Conservation (phyloP, 2,329 filamentous ascomycete genomes). For the Aureobasidium sp. region DNA sequence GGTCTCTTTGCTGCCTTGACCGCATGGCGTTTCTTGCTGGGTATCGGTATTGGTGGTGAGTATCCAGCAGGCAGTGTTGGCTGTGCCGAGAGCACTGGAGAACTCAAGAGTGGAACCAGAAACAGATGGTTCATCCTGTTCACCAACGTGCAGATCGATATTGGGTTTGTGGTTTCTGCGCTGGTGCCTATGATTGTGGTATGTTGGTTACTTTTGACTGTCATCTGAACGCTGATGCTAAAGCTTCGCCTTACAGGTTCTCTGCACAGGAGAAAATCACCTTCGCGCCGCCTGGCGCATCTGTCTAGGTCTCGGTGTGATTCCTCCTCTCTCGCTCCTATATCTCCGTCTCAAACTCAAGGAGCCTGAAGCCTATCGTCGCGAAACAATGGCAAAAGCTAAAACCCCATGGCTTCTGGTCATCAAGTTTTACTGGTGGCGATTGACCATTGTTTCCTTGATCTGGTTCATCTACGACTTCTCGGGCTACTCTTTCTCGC, state of each 20-base stretch:
- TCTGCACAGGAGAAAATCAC: slow-evolving; percentile 50
- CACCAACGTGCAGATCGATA: slow-evolving; percentile 81
- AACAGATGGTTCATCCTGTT: slow-evolving; percentile 79
- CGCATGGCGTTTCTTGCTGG: slow-evolving; percentile 77
- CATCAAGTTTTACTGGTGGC: slow-evolving; percentile 63
- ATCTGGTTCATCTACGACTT: slow-evolving; percentile 85
- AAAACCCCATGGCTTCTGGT: slow-evolving; percentile 48
- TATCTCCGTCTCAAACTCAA: slow-evolving; percentile 64
- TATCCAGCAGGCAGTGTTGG: slow-evolving; percentile 80
- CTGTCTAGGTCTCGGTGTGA: slow-evolving; percentile 67
- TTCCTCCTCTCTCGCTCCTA: slow-evolving; percentile 68
- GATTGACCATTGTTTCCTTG: slow-evolving; percentile 60
- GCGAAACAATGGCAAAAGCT: slow-evolving; percentile 56
- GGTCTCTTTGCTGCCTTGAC: slow-evolving; percentile 74
- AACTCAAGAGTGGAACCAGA: slow-evolving; percentile 71
- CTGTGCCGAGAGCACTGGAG: slow-evolving; percentile 74
- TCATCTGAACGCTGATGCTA: background rate
- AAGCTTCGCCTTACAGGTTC: slow-evolving; percentile 35
- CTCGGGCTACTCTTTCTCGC: slow-evolving; percentile 74
- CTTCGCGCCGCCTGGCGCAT: slow-evolving; percentile 74
- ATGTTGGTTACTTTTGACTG: slow-evolving; percentile 17
- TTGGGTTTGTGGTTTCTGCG: slow-evolving; percentile 73
- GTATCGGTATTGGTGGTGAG: slow-evolving; percentile 49
- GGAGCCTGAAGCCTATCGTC: slow-evolving; percentile 71
- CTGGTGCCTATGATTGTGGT: slow-evolving; percentile 66